A percentile compares a stretch with the other conserved stretches of the same genome.
Conservation (phyloP, 805 yeast species). For the Phaffomyces antillensis region DNA sequence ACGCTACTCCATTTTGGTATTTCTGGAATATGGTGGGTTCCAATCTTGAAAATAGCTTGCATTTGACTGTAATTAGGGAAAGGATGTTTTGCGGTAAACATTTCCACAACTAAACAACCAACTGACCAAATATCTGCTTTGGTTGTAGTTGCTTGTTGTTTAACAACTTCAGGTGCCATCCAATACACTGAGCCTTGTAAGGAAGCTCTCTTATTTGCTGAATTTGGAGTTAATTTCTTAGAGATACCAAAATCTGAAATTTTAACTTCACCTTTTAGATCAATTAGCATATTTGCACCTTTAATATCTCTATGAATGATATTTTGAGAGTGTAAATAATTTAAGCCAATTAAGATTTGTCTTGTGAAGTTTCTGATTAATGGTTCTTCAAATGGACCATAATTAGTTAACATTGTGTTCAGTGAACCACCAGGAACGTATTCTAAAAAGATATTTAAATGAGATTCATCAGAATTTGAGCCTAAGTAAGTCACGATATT, state of each 20-base stretch:
- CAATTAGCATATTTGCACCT: slow-evolving; percentile 81
- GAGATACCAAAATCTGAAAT: slow-evolving; percentile 86
- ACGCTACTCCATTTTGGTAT: slow-evolving; percentile 68
- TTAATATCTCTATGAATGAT: slow-evolving; percentile 84
- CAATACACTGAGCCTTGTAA: slow-evolving; percentile 93
- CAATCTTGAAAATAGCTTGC: slow-evolving; percentile 95
- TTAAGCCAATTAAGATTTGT: slow-evolving; percentile 70
- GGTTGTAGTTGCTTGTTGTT: slow-evolving; percentile 83
- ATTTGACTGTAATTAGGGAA: slow-evolving; percentile 91
- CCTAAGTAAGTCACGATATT: slow-evolving; percentile 92
- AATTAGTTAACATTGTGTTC: slow-evolving; percentile 60
- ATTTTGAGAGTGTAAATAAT: slow-evolving; percentile 65
- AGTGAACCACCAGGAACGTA: slow-evolving; percentile 73
- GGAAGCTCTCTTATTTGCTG: slow-evolving; percentile 57
- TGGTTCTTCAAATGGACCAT: slow-evolving; percentile 78
- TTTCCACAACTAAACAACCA: slow-evolving; percentile 89
- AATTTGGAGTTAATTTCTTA: slow-evolving; percentile 51
- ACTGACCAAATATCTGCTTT: slow-evolving; percentile 97
- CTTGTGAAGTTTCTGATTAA: slow-evolving; percentile 62
- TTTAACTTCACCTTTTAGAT: slow-evolving; percentile 73
- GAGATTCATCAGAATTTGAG: slow-evolving; percentile 65
- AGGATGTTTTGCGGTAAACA: slow-evolving; percentile 95
- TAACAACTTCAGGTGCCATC: slow-evolving; percentile 99
- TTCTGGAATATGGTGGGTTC: slow-evolving; percentile 75
- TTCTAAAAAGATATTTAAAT: slow-evolving; percentile 71